Conservation (phyloP, 345 rosid species). For the Tarenaya hassleriana region DNA sequence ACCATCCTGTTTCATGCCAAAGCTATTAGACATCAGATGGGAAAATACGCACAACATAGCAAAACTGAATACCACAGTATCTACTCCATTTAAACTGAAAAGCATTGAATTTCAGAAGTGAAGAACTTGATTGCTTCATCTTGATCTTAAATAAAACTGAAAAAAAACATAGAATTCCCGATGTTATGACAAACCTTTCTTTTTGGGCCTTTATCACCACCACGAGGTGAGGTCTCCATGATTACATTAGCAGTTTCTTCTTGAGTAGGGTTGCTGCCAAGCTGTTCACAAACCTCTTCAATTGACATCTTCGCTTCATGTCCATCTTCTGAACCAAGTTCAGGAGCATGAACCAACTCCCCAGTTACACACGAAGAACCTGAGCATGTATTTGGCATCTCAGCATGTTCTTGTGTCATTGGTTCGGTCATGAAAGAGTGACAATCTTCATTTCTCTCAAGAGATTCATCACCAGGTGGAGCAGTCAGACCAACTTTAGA, state of each 20-base stretch:
- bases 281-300: constrained; percentile 26
- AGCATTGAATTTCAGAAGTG: neutral
- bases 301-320: constrained; percentile 21
- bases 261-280: constrained; percentile 3
- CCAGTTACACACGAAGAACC: constrained; percentile 16
- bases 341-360: constrained; percentile 13
- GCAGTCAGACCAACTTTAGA: constrained; percentile 50
- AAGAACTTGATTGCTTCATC: neutral
- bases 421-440: constrained; percentile 22
- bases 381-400: constrained; percentile 12
- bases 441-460: constrained; percentile 15
- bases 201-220: constrained; percentile 16
- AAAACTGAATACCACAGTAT: neutral
- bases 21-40: constrained; percentile 1
- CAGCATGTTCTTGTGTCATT: constrained; percentile 14
- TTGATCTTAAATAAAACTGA: neutral
- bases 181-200: constrained; percentile 31
- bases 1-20: constrained; percentile 33
- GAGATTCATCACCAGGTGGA: constrained; percentile 25
- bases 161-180: neutral
- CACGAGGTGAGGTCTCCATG: constrained; percentile 10
- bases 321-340: constrained; percentile 13
- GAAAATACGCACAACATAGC: neutral
- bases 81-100: neutral
- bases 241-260: constrained; percentile 20